Evolutionary conservation across 371 early-diverging fungal species (phyloP).

Genomic region (Encephalitozoon romaleae): DNA sequence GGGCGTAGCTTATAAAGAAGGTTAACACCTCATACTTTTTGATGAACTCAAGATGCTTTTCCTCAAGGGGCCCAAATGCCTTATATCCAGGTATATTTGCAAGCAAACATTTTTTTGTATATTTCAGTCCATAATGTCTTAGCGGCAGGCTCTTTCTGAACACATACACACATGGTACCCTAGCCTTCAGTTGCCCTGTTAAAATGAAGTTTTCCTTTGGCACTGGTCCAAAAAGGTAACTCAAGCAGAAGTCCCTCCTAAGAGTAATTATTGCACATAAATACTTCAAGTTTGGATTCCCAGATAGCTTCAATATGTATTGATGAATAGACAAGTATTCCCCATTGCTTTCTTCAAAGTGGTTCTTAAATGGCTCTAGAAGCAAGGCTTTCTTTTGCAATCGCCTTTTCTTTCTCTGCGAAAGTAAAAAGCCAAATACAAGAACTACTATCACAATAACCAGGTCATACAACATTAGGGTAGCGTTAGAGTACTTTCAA

Average conservation of each 20-base stretch:
- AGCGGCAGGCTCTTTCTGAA: not conserved
- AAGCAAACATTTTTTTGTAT: not conserved
- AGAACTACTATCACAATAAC: not conserved
- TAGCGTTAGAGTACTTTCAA: not conserved
- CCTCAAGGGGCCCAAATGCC: not conserved
- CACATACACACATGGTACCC: slow-evolving; percentile 8
- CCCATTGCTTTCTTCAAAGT: not conserved
- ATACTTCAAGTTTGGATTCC: not conserved
- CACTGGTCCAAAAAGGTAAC: not conserved
- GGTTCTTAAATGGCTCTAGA: not conserved
- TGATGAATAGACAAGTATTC: not conserved
- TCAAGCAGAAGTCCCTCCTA: not conserved
- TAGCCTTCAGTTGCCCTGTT: not conserved
- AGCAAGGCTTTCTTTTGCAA: not conserved
- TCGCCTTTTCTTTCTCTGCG: not conserved
- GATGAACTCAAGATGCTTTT: slow-evolving; percentile 12
- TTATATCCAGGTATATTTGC: slow-evolving; percentile 1
- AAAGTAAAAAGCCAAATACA: not conserved
- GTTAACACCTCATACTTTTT: slow-evolving; percentile 5
- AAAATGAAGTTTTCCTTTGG: not conserved
- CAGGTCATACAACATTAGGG: not conserved
- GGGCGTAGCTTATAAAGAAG: slow-evolving; percentile 20
- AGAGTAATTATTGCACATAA: not conserved
- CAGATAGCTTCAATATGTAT: not conserved
- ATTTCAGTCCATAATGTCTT: slow-evolving; percentile 11